Conservation (phyloP, 2,329 filamentous ascomycete genomes). For the Exophiala viscosa region DNA sequence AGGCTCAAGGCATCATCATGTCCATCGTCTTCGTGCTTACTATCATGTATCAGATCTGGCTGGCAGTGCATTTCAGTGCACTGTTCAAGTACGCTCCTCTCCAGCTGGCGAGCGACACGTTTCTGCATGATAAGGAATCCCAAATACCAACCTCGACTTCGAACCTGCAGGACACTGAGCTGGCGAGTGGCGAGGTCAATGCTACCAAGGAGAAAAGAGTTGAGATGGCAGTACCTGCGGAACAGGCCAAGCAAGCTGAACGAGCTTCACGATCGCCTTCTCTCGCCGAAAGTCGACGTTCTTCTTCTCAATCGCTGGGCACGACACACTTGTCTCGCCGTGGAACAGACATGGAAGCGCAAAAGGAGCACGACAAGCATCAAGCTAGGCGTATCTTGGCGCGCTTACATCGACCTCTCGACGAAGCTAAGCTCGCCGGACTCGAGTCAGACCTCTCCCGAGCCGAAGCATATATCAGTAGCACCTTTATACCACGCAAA, state of each 20-base stretch:
- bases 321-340: slow-evolving; percentile 4
- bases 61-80: slow-evolving; percentile 17
- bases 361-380: slow-evolving; percentile 11
- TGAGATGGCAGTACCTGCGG: neutral
- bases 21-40: slow-evolving; percentile 13
- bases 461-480: slow-evolving; percentile 8
- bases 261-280: neutral
- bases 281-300: slow-evolving; percentile 6
- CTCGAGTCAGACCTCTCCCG: slow-evolving; percentile 6
- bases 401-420: slow-evolving; percentile 14
- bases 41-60: slow-evolving; percentile 16
- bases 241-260: slow-evolving; percentile 2
- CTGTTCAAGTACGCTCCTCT: slow-evolving; percentile 21
- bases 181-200: neutral
- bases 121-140: slow-evolving; percentile 4
- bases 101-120: slow-evolving; percentile 18
- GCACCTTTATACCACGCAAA: slow-evolving; percentile 12
- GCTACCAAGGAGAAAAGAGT: slow-evolving; percentile 5
- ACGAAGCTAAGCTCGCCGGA: slow-evolving; percentile 9
- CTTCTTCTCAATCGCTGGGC: slow-evolving; percentile 2
- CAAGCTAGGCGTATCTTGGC: slow-evolving; percentile 13
- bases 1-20: slow-evolving; percentile 21
- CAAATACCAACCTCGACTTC: slow-evolving; percentile 7
- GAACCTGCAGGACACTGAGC: neutral
- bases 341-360: slow-evolving; percentile 10